Base-by-base conservation (phyloP, 176 grass and related monocot genomes). In the Zizania latifolia region DNA sequence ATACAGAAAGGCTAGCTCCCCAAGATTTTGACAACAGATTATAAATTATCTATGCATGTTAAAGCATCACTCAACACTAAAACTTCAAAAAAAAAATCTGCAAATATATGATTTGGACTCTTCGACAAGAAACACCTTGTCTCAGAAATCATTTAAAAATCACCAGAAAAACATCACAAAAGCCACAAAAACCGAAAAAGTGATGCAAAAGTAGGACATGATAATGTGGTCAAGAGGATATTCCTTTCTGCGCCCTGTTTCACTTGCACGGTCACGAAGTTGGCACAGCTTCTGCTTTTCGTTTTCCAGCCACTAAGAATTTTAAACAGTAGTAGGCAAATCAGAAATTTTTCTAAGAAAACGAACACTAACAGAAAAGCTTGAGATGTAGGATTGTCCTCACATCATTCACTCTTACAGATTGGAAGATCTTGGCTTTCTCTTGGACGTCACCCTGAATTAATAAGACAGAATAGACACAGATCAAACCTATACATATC, bases 211-310 rank as follows among this genome's bases (percentile, higher is more conserved):
- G 31, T 27, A 53, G 65, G 28, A 73, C 53, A 77, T 76, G 57
- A 66, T 72, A 78, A n/a, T 72, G 78, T 54, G 17, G 28, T 62
- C 7, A 72, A 80, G 44, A 99, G 95, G 95, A 99, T 99, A 99
- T 99, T 99, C 87, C 58, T 99, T 99, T 92, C 87, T 94, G 57
- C 95, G 89, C 44, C 95, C 95, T 56, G 86, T 92, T 92, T 99
- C 95, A 76, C 87, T 99, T 81, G 95, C 95, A 82, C 95, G 95
- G 68, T 99, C 95, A 85, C 89, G 92, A 80, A 99, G 84, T 87
- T 99, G 85, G 78, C 79, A 85, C 29, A 99, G 76, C 66, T 73
- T 78, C 69, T 89, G 70, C 80, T 92, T 99, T 79, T 99, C 95
- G 58, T 84, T 99, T 83, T 92, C 95, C 57, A 99, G 67, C 76